These are phyloP conservation scores for Amanita exitialis DNA, from an alignment of 768 basidiomycete species.

Conservation along the genomic window DNA sequence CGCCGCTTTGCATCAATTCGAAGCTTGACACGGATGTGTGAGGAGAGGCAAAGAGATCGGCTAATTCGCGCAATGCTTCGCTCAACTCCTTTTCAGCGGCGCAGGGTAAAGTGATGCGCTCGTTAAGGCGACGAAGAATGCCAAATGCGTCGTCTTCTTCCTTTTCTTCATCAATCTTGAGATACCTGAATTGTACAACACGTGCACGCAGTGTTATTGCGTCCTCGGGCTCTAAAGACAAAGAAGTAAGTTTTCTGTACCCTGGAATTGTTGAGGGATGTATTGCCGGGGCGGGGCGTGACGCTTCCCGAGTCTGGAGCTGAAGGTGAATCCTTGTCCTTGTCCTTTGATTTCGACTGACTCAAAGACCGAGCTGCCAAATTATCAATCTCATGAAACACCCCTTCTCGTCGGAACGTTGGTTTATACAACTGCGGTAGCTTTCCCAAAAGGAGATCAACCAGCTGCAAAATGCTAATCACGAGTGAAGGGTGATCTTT, in stretches of 20 bases:
- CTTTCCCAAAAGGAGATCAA: conserved; percentile 83
- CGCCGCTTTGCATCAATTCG: conserved; percentile 88
- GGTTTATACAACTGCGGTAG: conserved; percentile 78
- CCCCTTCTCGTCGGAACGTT: conserved; percentile 89
- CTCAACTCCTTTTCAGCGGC: conserved; percentile 54
- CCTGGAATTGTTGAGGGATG: conserved; percentile 43
- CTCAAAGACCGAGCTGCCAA: conserved; percentile 58
- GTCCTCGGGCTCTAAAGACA: conserved; percentile 78
- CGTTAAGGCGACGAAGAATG: conserved; percentile 54
- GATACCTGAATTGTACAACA: conserved; percentile 78
- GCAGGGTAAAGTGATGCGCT: conserved; percentile 42
- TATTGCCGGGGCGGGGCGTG: conserved; percentile 18
- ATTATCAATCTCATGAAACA: conserved; percentile 86
- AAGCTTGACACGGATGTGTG: conserved; percentile 87
- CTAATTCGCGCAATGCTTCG: conserved; percentile 63
- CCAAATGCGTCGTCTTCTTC: conserved; percentile 56
- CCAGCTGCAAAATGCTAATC: conserved; percentile 84
- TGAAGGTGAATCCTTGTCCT: conserved; percentile 37
- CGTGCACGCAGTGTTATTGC: conserved; percentile 87
- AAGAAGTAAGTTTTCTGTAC: conserved; percentile 59
- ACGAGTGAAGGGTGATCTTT: conserved; percentile 85
- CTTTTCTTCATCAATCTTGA: conserved; percentile 43
- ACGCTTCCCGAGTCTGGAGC: conserved; percentile 28
- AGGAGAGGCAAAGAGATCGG: conserved; percentile 67
- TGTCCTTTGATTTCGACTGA: conserved; percentile 33